Evolutionary conservation across 2,329 filamentous ascomycete species (phyloP), one percentile per base, ranked within the genome.

Genomic region (Sclerotinia subarctica): DNA sequence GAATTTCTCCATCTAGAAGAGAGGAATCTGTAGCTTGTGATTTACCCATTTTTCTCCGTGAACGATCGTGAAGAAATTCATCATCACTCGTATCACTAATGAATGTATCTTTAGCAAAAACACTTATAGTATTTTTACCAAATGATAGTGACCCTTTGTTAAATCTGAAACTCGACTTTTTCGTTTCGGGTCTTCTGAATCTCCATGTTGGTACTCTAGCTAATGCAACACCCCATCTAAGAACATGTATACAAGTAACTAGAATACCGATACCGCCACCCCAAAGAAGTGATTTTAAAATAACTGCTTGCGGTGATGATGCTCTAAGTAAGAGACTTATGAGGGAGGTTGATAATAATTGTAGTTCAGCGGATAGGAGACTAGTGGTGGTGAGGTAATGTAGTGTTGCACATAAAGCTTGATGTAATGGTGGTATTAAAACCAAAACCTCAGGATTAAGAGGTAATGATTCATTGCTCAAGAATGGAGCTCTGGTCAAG

Each of bases 171-270:
- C 54, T 47, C 15, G 26, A 60, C 5, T 44, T 62, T 35, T 53
- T 67, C 13, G 54, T n/a, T 29, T 53, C 70, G 38, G 83, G 80
- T 67, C 88, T 86, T 73, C 88, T 86, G 74, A 98, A 94, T 54
- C 94, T 91, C 93, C 94, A 97, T 74, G 88, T 93, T 2, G 95
- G 95, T 24, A 98, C 92, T 68, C 94, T 86, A 63, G 94, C 94
- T 70, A 99, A 81, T 35, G 90, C 86, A 65, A 98, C 90, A 57
- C 92, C 93, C 91, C 92, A 96, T 74, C 85, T 85, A 47, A 98
- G 86, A 17, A 95, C 86, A 42, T 88, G 84, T 42, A 87, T 86
- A 76, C 93, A 96, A 7, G 86, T 81, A 5, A 94, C 80, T 65
- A 97, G 87, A 21, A 96, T 78, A 57, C 87, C 85, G 42, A 97